A percentile compares a stretch with the other conserved stretches of the same genome.
These are phyloP conservation scores for Myriosclerotinia duriaeana DNA, from an alignment of 2,329 filamentous ascomycete species.

Conservation along the genomic window DNA sequence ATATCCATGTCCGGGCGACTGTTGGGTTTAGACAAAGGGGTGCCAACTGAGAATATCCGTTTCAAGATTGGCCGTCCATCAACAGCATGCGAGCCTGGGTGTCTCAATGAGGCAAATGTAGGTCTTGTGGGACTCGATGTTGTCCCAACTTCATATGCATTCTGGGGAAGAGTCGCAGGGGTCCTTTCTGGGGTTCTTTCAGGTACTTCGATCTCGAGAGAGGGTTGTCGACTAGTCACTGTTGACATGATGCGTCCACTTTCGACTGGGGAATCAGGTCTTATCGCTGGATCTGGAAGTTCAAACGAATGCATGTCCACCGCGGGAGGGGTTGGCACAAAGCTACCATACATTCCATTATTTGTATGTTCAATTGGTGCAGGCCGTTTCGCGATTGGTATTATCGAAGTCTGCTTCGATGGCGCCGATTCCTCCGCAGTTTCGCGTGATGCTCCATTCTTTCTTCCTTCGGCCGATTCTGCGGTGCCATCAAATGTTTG, in stretches of 20 bases:
- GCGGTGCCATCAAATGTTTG: neutral
- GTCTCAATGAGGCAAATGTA: constrained; percentile 34
- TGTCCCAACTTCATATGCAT: constrained; percentile 48
- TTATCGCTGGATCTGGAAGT: constrained; percentile 58
- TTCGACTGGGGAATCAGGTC: constrained; percentile 21
- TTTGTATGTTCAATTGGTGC: neutral
- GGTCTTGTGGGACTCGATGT: constrained; percentile 38
- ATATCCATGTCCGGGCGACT: constrained; percentile 49
- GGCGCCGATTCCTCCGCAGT: neutral
- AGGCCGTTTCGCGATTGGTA: neutral
- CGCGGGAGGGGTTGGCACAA: constrained; percentile 54
- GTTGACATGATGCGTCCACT: constrained; percentile 6
- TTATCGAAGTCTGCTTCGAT: neutral
- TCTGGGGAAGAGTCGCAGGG: constrained; percentile 28
- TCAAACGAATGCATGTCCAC: constrained; percentile 47
- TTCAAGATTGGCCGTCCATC: constrained; percentile 33
- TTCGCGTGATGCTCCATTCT: neutral
- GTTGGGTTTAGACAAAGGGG: constrained; percentile 44
- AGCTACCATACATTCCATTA: constrained; percentile 56
- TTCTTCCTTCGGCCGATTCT: constrained; percentile 24
- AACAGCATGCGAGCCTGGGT: constrained; percentile 27
- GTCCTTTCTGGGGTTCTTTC: constrained; percentile 3
- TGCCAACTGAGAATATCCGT: constrained; percentile 36
- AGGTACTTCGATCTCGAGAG: constrained; percentile 7
- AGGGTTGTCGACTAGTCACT: constrained; percentile 1